phyloP scores from a whole-genome alignment of 768 basidiomycete genomes.

The Tulasnella sp. region DNA sequence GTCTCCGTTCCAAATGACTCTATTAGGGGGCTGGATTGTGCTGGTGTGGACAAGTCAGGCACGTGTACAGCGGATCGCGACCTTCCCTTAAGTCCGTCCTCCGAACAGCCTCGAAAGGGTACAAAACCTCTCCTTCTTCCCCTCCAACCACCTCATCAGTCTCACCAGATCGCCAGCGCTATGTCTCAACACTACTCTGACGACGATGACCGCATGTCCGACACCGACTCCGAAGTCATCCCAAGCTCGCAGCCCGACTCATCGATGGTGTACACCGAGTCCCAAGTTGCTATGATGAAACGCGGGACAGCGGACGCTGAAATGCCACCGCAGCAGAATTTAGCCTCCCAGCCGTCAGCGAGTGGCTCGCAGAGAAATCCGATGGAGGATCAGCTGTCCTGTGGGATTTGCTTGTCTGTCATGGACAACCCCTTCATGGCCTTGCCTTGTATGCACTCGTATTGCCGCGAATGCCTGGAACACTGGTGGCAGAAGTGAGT shows the following conservation, averaged over 20 bases:
- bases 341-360: not conserved
- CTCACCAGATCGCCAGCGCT: not conserved
- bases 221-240: constrained; percentile 2
- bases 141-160: not conserved
- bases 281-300: not conserved
- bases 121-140: not conserved
- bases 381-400: constrained; percentile 25
- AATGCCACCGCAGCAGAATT: not conserved
- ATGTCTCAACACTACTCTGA: constrained; percentile 3
- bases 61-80: not conserved
- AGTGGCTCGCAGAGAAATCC: constrained; percentile 7
- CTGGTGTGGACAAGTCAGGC: not conserved
- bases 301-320: not conserved
- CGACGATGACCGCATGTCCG: not conserved
- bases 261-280: not conserved
- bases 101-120: not conserved
- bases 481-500: constrained; percentile 27
- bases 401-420: constrained; percentile 25
- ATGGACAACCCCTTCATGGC: constrained; percentile 27
- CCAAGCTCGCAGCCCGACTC: constrained; percentile 1
- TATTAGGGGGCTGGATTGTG: not conserved
- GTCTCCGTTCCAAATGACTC: not conserved
- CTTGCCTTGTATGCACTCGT: constrained; percentile 27
- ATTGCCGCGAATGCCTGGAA: constrained; percentile 18
- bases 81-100: not conserved